phyloP scores from a whole-genome alignment of 768 basidiomycete genomes.

The Leucocoprinus sp. region DNA sequence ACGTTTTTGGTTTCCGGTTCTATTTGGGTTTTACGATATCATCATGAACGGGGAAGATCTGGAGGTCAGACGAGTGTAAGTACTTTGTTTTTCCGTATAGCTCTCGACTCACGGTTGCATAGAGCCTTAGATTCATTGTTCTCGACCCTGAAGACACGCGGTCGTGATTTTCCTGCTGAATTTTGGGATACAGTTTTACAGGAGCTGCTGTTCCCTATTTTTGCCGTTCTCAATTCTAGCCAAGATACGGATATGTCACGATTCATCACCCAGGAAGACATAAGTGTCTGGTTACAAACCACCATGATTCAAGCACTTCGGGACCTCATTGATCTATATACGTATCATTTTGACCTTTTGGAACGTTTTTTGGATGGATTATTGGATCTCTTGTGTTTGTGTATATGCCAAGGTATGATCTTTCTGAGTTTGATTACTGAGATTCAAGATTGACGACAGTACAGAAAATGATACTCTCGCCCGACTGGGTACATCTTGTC shows the following conservation, averaged over 20 bases:
- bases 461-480: constrained; percentile 98
- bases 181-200: constrained; percentile 99
- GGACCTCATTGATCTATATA: constrained; percentile 92
- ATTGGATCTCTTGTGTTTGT: constrained; percentile 86
- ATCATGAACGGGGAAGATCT: constrained; percentile 99
- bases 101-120: constrained; percentile 8
- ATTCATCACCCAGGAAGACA: constrained; percentile 95
- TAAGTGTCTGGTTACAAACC: constrained; percentile 99
- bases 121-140: constrained; percentile 98
- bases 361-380: constrained; percentile 91
- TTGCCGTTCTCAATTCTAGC: constrained; percentile 88
- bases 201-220: constrained; percentile 96
- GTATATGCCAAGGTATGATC: constrained; percentile 91
- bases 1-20: constrained; percentile 92
- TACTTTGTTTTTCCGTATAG: constrained; percentile 12
- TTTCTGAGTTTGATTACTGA: not conserved
- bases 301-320: constrained; percentile 98
- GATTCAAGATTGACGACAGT: not conserved
- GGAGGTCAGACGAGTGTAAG: constrained; percentile 93
- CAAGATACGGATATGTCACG: constrained; percentile 88
- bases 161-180: constrained; percentile 73
- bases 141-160: constrained; percentile 86
- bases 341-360: constrained; percentile 87
- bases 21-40: constrained; percentile 98
- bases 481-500: constrained; percentile 93